phyloP scores from a whole-genome alignment of 176 grass and related monocot species.

The Zoysia pacifica region DNA sequence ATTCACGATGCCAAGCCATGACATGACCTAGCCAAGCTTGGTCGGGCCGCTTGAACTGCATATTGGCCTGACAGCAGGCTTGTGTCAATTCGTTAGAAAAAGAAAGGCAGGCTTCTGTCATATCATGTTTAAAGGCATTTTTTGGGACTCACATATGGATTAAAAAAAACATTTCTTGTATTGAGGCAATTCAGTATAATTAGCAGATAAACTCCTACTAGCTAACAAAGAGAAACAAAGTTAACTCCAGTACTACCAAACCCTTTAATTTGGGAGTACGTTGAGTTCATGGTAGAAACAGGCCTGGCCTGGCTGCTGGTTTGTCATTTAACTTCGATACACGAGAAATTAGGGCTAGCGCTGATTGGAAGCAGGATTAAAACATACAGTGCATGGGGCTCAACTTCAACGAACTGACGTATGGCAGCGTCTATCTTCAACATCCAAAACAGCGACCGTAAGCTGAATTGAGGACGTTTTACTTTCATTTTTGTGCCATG shows the following conservation, averaged over 20 bases:
- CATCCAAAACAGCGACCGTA: neutral
- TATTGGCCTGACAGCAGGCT: neutral
- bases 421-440: too few species aligned
- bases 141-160: neutral
- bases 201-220: neutral
- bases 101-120: conserved; percentile 1
- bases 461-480: neutral
- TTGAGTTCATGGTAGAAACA: too few species aligned
- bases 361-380: too few species aligned
- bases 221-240: neutral
- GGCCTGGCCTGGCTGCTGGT: too few species aligned
- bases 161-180: neutral
- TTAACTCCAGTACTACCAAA: neutral
- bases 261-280: neutral
- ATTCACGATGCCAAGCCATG: conserved; percentile 16
- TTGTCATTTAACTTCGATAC: too few species aligned
- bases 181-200: neutral
- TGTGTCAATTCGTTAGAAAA: conserved; percentile 8
- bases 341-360: too few species aligned
- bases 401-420: neutral
- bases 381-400: neutral
- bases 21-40: conserved; percentile 3
- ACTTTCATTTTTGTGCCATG: neutral
- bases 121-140: conserved; percentile 20
- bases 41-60: conserved; percentile 4